Evolutionary conservation across 257 asterid genomes (phyloP).

Genomic region (Nicotiana sylvestris): DNA sequence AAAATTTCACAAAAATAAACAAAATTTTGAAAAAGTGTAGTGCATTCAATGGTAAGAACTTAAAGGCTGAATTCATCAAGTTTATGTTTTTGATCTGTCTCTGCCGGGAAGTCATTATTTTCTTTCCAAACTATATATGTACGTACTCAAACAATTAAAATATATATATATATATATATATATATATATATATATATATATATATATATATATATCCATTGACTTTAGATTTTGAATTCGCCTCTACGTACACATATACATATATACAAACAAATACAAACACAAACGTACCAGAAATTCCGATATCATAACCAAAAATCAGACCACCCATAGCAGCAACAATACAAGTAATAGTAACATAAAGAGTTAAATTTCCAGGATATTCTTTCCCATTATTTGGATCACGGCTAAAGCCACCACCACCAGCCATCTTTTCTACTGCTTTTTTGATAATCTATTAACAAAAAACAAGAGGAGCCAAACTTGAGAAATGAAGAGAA

Average conservation of each 20-base stretch:
- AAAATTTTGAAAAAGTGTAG: background rate
- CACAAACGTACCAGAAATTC: conserved; percentile 60
- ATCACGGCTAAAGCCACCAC: conserved; percentile 56
- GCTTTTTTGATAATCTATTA: background rate
- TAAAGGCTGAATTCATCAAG: background rate
- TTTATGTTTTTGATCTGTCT: background rate
- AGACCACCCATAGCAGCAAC: conserved; percentile 95
- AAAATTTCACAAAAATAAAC: background rate
- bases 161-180: background rate
- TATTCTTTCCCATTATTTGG: conserved; percentile 46
- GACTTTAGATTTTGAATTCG: background rate
- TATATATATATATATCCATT: too few relatives aligned
- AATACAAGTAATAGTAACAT: conserved; percentile 61
- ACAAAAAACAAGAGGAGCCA: background rate
- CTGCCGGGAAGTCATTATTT: background rate
- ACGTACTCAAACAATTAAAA: background rate
- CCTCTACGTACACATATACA: background rate
- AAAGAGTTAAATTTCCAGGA: conserved; percentile 68
- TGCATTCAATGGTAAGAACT: background rate
- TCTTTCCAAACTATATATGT: too few relatives aligned
- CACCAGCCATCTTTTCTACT: conserved; percentile 61
- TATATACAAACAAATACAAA: background rate
- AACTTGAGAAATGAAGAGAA: background rate
- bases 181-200: too few relatives aligned
- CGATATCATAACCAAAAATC: conserved; percentile 82